Conservation (phyloP, 257 asterid species). For the Hygrophila difformis region DNA sequence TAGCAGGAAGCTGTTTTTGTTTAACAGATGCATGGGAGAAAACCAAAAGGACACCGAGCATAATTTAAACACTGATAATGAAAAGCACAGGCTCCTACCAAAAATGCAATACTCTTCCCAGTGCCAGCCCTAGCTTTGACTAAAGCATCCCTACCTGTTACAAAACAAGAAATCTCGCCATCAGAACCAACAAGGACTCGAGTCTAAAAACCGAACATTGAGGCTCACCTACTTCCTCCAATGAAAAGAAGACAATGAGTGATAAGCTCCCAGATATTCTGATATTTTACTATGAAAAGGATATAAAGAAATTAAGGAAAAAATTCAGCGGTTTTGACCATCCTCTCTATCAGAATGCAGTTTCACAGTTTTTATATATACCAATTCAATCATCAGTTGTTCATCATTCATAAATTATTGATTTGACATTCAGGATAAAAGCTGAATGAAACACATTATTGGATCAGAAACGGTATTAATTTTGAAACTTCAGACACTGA, state of each 20-base stretch:
- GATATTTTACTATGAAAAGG: constrained; percentile 6
- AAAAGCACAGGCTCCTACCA: constrained; percentile 43
- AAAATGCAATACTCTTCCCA: constrained; percentile 85
- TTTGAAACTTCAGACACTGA: neutral
- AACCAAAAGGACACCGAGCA: constrained; percentile 7
- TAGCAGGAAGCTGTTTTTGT: constrained; percentile 96
- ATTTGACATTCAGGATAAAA: no score
- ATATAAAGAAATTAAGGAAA: constrained; percentile 7
- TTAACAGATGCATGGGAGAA: constrained; percentile 39
- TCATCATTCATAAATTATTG: no score
- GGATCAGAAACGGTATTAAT: no score
- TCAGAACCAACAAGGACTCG: constrained; percentile 15
- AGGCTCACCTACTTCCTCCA: neutral
- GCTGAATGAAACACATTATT: no score
- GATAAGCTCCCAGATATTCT: neutral
- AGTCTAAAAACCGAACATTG: constrained; percentile 6
- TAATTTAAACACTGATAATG: constrained; percentile 5
- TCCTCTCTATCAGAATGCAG: neutral
- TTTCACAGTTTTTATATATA: neutral
- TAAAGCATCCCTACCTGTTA: constrained; percentile 74
- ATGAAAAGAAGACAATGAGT: constrained; percentile 1
- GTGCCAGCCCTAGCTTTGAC: constrained; percentile 95
- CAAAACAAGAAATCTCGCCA: constrained; percentile 1
- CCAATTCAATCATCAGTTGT: neutral
- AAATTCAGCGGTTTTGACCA: constrained; percentile 2